phyloP scores from a whole-genome alignment of 805 yeast species.

The Metschnikowia gelsemii region DNA sequence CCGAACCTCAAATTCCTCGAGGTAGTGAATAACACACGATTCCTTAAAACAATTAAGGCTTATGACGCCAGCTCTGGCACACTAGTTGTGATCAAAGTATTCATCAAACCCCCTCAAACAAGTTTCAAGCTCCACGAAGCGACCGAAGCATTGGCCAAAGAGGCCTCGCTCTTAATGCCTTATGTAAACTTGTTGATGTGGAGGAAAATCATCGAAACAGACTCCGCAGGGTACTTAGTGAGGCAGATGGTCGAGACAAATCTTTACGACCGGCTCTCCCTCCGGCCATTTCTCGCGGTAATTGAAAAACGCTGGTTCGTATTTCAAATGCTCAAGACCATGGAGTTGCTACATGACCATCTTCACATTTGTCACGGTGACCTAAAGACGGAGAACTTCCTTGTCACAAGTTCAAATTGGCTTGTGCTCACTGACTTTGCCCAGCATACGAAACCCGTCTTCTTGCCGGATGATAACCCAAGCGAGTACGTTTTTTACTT shows the following conservation, averaged over 20 bases:
- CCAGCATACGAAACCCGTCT: conserved; percentile 70
- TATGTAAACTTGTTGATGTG: conserved; percentile 67
- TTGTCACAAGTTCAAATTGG: conserved; percentile 91
- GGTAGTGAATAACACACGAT: conserved; percentile 76
- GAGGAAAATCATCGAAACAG: conserved; percentile 75
- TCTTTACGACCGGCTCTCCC: conserved; percentile 81
- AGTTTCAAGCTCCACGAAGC: conserved; percentile 26
- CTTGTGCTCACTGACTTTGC: conserved; percentile 79
- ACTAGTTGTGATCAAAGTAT: conserved; percentile 68
- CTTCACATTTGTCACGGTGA: conserved; percentile 78
- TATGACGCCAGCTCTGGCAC: conserved; percentile 64
- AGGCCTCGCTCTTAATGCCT: conserved; percentile 38
- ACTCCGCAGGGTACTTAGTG: conserved; percentile 85
- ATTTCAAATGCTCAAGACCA: conserved; percentile 69
- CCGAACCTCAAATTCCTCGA: conserved; percentile 72
- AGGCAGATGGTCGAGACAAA: conserved; percentile 79
- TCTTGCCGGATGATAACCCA: conserved; percentile 89
- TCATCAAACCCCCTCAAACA: conserved; percentile 65
- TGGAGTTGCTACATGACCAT: conserved; percentile 61
- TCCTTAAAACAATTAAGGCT: conserved; percentile 82
- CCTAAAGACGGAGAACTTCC: conserved; percentile 83
- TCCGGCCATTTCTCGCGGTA: conserved; percentile 81
- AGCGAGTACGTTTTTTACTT: conserved; percentile 88
- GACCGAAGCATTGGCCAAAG: conserved; percentile 33
- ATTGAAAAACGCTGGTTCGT: conserved; percentile 83